Base-by-base conservation (phyloP, 495 filamentous ascomycete species). In the Parmelia sp. region DNA sequence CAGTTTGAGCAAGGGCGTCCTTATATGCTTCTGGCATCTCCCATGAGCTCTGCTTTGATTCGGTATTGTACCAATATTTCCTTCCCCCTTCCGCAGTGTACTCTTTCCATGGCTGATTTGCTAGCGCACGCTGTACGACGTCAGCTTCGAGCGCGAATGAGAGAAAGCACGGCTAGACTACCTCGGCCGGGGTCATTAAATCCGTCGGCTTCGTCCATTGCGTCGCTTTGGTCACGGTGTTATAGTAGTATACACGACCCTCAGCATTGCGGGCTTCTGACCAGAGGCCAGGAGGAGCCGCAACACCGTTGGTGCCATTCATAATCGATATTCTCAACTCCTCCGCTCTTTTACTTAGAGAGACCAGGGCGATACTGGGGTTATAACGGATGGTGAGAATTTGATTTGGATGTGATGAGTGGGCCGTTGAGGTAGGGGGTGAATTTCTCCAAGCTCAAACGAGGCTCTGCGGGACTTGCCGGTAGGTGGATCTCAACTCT, bases 201-300 rank as follows among this genome's bases (percentile, higher is more conserved):
- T 93, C 95, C 66, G 85, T 81, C 25, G 94, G 94, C 76, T 96
- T 97, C 45, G 85, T 86, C 94, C 94, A 98, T 84, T 92, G 88
- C 37, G 93, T 97, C 39, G 80, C 87, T 71, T 94, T 92, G 7
- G 91, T 96, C 65, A 87, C 77, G 6, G 84, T 77, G 75, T 97
- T 96, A 78, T 91, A 96, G 72, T 96, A 98, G 76, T 98, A 98
- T n/a, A 86, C 78, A 58, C 90, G 84, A 47, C 94, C 94, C 68
- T 96, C 93, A 6, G 85, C 73, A 70, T 88, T 90, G 69, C 87
- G 86, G 60, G 90, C 88, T 77, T 94, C 90, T 74, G 89, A 86
- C 94, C 93, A 97, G 33, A 85, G 66, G 44, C 78, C 72, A 27
- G 85, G 75, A 60, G 81, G 79, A 44, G 76, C 82, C 65, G 80